Percentiles rank a stretch among this genome's conserved stretches.
phyloP scores from a whole-genome alignment of 2,329 filamentous ascomycete species.

The Cordyceps tenuipes region DNA sequence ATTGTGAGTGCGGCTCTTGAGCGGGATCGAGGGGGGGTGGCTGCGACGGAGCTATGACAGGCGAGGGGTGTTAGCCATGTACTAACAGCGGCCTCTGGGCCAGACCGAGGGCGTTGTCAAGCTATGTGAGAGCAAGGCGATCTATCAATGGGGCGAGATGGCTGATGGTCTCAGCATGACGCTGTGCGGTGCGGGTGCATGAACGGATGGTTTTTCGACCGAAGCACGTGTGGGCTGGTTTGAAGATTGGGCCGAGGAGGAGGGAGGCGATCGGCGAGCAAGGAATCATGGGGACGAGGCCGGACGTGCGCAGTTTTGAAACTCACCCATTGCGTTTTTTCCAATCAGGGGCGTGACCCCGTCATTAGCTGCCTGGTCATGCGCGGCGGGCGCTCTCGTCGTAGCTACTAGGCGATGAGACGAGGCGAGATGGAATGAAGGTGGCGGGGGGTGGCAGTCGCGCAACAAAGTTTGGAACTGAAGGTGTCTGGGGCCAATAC shows the following conservation, averaged over 20 bases:
- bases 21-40: slow-evolving; percentile 2
- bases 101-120: not conserved
- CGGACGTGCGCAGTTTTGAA: not conserved
- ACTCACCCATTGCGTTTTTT: slow-evolving; percentile 10
- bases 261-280: not conserved
- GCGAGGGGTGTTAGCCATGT: not conserved
- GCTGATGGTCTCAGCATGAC: not conserved
- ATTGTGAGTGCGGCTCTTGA: not conserved
- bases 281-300: not conserved
- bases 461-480: slow-evolving; percentile 1
- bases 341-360: slow-evolving; percentile 9
- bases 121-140: not conserved
- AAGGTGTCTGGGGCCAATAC: slow-evolving; percentile 4
- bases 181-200: not conserved
- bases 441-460: not conserved
- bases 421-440: not conserved
- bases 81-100: not conserved
- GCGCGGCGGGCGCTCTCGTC: slow-evolving; percentile 3
- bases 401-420: not conserved
- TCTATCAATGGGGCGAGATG: not conserved
- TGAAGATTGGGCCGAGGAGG: not conserved
- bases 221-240: slow-evolving; percentile 2
- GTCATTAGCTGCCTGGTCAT: slow-evolving; percentile 8
- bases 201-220: not conserved
- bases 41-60: slow-evolving; percentile 8